Conservation (phyloP, 2,329 filamentous ascomycete species). For the Diplodia corticola region DNA sequence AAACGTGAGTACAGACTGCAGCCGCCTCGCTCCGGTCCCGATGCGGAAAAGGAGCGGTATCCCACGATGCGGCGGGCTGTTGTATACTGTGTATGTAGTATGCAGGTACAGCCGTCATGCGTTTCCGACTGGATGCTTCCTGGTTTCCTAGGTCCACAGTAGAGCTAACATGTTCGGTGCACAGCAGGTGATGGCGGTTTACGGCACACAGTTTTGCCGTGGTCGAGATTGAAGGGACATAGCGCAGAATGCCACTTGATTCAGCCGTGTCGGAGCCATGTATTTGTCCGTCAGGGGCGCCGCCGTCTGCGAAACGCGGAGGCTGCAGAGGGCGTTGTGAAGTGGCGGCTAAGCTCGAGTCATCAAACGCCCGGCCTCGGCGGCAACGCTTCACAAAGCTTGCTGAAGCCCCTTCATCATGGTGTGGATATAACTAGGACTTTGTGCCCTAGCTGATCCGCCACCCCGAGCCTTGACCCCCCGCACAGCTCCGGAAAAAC, state of each 20-base stretch:
- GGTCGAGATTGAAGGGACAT: conserved; percentile 8
- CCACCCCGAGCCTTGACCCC: neutral
- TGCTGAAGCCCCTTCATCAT: conserved; percentile 17
- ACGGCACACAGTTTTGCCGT: neutral
- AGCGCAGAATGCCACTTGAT: neutral
- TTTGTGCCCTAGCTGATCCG: neutral
- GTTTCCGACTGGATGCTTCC: neutral
- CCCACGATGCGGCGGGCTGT: neutral
- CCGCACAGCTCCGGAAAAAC: neutral
- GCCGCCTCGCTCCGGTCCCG: neutral
- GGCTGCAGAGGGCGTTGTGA: too few species aligned
- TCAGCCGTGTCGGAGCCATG: neutral
- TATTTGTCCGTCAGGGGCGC: neutral
- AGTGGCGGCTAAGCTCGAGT: conserved; percentile 17
- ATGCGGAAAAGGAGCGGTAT: neutral
- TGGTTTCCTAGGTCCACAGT: neutral
- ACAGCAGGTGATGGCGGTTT: neutral
- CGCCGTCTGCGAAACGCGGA: conserved; percentile 1
- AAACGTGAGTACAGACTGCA: neutral
- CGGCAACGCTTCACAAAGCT: conserved; percentile 21
- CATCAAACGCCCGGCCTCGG: conserved; percentile 12
- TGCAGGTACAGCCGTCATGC: neutral
- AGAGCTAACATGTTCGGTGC: neutral
- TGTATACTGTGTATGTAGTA: too few species aligned
- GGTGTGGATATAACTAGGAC: neutral